Conservation (phyloP, 1,139 yeast genomes). For the Candida neerlandica region DNA sequence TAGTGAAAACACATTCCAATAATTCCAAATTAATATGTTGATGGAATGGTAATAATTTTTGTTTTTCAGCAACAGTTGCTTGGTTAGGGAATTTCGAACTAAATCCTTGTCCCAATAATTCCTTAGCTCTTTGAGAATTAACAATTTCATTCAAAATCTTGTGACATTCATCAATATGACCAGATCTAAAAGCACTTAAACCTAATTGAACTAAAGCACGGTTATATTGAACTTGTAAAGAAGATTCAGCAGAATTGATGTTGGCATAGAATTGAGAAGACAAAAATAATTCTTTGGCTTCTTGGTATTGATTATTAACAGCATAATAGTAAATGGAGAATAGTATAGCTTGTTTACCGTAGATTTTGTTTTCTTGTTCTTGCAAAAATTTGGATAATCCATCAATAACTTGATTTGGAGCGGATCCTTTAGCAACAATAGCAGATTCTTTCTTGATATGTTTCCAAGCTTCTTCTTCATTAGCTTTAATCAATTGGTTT, state of each 20-base stretch:
- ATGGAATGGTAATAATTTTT: constrained; percentile 93
- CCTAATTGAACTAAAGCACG: constrained; percentile 96
- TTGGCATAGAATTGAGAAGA: constrained; percentile 81
- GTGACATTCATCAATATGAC: constrained; percentile 84
- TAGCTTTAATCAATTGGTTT: constrained; percentile 64
- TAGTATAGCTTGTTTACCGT: constrained; percentile 82
- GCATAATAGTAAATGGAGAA: constrained; percentile 90
- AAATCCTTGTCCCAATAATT: constrained; percentile 91
- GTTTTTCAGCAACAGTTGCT: constrained; percentile 65
- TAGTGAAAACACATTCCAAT: constrained; percentile 91
- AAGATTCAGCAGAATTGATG: constrained; percentile 81
- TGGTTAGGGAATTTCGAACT: constrained; percentile 66
- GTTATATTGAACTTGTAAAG: constrained; percentile 89
- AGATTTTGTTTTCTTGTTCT: constrained; percentile 65
- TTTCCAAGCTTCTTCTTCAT: constrained; percentile 76
- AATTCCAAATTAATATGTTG: constrained; percentile 97
- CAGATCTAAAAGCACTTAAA: constrained; percentile 90
- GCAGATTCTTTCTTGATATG: constrained; percentile 36
- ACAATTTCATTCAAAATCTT: constrained; percentile 88
- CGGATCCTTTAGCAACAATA: constrained; percentile 33
- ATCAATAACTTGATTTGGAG: constrained; percentile 56
- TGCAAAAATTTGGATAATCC: constrained; percentile 65
- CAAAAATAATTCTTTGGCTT: constrained; percentile 87
- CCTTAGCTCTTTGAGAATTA: constrained; percentile 84
- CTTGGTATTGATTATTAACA: constrained; percentile 76